phyloP scores from a whole-genome alignment of 2,329 filamentous ascomycete genomes.

The Fusarium sp. region DNA sequence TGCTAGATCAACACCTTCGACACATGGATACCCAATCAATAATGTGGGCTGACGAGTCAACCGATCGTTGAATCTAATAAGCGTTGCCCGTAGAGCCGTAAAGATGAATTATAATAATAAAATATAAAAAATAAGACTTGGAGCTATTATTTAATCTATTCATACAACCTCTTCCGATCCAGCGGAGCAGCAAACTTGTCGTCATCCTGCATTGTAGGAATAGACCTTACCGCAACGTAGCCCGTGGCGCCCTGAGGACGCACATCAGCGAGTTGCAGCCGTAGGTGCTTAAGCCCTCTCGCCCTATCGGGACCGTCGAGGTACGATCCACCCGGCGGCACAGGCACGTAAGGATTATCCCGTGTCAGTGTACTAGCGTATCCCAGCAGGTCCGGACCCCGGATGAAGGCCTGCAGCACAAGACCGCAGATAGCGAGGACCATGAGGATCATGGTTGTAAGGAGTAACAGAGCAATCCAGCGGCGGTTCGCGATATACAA shows the following conservation, averaged over 20 bases:
- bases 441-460: constrained; percentile 10
- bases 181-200: not conserved
- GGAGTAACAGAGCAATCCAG: constrained; percentile 14
- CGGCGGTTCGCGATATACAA: constrained; percentile 6
- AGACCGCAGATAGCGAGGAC: constrained; percentile 13
- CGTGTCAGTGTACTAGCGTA: constrained; percentile 29
- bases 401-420: not conserved
- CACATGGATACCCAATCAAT: too few species aligned
- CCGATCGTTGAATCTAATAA: too few species aligned
- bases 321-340: constrained; percentile 12
- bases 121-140: too few species aligned
- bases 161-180: constrained; percentile 3
- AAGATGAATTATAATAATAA: too few species aligned
- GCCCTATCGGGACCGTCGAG: constrained; percentile 23
- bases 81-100: too few species aligned
- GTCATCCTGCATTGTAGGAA: not conserved
- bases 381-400: constrained; percentile 26
- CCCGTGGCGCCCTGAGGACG: not conserved
- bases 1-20: too few species aligned
- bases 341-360: constrained; percentile 16
- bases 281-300: not conserved
- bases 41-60: too few species aligned
- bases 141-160: not conserved
- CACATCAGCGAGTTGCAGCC: constrained; percentile 23
- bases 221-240: constrained; percentile 18